A percentile compares a stretch with the other conserved stretches of the same genome.
These are phyloP conservation scores for Solanum bulbocastanum DNA, from an alignment of 257 asterid species.

Conservation along the genomic window DNA sequence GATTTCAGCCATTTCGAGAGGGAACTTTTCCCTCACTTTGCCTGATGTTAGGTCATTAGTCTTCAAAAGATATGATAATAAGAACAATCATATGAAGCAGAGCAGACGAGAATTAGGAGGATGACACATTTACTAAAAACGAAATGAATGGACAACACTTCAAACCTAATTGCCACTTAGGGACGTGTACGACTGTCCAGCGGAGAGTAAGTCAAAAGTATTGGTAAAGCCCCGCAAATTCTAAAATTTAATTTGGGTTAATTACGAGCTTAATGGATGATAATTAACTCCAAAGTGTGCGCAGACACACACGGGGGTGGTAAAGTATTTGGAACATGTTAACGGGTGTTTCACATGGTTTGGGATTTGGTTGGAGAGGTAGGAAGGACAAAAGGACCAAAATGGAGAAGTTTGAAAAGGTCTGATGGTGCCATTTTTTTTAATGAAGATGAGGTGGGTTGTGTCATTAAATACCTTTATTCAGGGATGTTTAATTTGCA, in stretches of 20 bases:
- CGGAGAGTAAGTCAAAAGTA: neutral
- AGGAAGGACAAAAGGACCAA: neutral
- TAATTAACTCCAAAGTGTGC: neutral
- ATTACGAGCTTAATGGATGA: neutral
- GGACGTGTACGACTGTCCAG: neutral
- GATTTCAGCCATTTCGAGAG: slow-evolving; percentile 99
- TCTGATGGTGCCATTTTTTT: neutral
- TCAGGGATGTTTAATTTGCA: neutral
- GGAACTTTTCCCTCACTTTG: slow-evolving; percentile 78
- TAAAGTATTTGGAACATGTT: neutral
- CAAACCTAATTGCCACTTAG: neutral
- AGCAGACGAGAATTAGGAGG: neutral
- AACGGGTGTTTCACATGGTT: neutral
- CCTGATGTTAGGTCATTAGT: slow-evolving; percentile 37
- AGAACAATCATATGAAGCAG: neutral
- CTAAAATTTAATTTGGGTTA: neutral
- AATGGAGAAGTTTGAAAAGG: neutral
- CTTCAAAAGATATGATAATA: neutral
- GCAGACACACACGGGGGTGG: neutral
- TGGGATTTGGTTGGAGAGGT: neutral
- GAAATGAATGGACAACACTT: neutral
- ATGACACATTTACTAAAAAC: neutral
- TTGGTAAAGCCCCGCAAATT: neutral
- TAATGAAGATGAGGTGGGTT: neutral
- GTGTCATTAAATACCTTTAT: neutral